Conservation (phyloP, 2,329 filamentous ascomycete genomes). For the Colletotrichum acutatum region DNA sequence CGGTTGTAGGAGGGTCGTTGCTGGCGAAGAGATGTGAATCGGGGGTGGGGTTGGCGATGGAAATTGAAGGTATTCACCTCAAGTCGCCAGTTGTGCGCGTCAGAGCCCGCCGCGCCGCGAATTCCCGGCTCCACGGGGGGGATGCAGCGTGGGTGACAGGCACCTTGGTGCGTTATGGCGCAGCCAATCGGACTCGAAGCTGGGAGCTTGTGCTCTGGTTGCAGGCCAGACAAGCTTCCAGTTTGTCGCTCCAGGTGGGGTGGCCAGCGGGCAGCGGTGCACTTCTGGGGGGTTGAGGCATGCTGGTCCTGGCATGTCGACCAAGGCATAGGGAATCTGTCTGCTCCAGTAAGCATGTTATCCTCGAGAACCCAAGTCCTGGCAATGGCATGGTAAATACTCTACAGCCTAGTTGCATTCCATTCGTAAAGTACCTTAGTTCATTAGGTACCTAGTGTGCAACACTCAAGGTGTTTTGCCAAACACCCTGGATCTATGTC, state of each 20-base stretch:
- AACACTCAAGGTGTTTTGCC: too few relatives aligned
- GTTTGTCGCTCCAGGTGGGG: neutral
- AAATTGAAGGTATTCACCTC: conserved; percentile 24
- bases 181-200: conserved; percentile 20
- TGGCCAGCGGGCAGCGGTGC: neutral
- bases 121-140: conserved; percentile 18
- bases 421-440: neutral
- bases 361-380: neutral
- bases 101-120: conserved; percentile 28
- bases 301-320: neutral
- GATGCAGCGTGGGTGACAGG: neutral
- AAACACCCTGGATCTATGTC: too few relatives aligned
- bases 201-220: conserved; percentile 34
- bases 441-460: too few relatives aligned
- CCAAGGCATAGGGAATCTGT: neutral
- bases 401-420: neutral
- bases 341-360: neutral
- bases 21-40: neutral
- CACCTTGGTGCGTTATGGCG: conserved; percentile 15
- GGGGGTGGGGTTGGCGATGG: conserved; percentile 4
- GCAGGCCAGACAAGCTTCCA: conserved; percentile 23
- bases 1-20: neutral
- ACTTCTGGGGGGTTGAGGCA: neutral
- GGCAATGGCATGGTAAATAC: neutral
- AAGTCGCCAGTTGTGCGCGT: conserved; percentile 32